These are phyloP conservation scores for Podospora fimiseda DNA, from an alignment of 495 filamentous ascomycete genomes.

Conservation along the genomic window DNA sequence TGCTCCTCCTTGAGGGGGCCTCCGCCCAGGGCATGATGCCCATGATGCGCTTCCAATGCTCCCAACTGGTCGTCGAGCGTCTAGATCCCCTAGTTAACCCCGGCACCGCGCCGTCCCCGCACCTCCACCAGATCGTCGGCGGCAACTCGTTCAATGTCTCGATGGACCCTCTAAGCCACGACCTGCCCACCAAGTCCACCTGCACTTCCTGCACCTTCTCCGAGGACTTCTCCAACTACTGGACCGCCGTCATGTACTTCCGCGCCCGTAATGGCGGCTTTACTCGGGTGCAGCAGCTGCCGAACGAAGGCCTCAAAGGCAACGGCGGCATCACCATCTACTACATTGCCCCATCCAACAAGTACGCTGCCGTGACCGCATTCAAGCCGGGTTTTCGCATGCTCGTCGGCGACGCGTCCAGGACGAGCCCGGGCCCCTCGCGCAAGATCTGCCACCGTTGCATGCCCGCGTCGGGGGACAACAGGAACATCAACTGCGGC, in stretches of 20 bases:
- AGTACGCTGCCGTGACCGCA: constrained; percentile 30
- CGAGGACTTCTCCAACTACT: constrained; percentile 33
- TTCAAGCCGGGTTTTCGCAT: constrained; percentile 58
- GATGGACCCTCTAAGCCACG: constrained; percentile 17
- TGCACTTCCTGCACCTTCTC: constrained; percentile 28
- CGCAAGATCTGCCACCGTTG: too few relatives aligned
- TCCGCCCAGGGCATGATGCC: too few relatives aligned
- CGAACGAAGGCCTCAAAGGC: constrained; percentile 10
- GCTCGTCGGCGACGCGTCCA: constrained; percentile 58
- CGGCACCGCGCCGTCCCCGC: constrained; percentile 10
- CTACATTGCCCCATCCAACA: constrained; percentile 31
- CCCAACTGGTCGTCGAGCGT: too few relatives aligned
- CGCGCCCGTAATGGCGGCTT: constrained; percentile 28
- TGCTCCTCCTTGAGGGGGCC: too few relatives aligned
- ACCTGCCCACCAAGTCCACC: constrained; percentile 20
- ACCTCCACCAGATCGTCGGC: constrained; percentile 17
- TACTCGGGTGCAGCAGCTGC: constrained; percentile 27
- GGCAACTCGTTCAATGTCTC: constrained; percentile 20
- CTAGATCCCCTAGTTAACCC: too few relatives aligned
- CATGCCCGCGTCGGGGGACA: too few relatives aligned
- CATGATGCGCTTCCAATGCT: too few relatives aligned
- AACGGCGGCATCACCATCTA: constrained; percentile 38
- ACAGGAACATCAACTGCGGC: too few relatives aligned
- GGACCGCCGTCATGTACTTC: constrained; percentile 35
- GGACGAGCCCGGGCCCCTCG: too few relatives aligned